Evolutionary conservation across 139 green algal species (phyloP).

Genomic region (Mychonastes homosphaera): DNA sequence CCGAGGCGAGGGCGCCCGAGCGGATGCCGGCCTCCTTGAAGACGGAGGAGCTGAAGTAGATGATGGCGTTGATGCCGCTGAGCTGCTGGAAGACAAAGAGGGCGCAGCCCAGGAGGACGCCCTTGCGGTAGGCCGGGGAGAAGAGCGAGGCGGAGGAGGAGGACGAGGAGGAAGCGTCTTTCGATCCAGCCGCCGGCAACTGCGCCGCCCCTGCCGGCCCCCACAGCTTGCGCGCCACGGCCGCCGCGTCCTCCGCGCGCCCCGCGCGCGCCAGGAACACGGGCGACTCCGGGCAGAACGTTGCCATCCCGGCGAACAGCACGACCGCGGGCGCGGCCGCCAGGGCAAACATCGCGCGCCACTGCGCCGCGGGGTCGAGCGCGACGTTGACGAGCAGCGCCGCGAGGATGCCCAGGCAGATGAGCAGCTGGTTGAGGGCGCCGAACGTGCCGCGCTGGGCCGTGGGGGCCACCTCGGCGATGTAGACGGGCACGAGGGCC

Average conservation of each 20-base stretch:
- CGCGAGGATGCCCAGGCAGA: slow-evolving; percentile 89
- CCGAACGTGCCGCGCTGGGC: slow-evolving; percentile 71
- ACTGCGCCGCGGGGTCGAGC: slow-evolving; percentile 51
- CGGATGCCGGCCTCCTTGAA: slow-evolving; percentile 81
- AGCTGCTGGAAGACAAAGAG: slow-evolving; percentile 94
- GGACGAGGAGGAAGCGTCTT: too few species aligned
- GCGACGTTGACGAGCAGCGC: slow-evolving; percentile 79
- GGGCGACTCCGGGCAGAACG: slow-evolving; percentile 74
- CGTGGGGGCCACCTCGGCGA: slow-evolving; percentile 79
- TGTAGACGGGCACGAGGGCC: slow-evolving; percentile 88
- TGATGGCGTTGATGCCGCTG: slow-evolving; percentile 87
- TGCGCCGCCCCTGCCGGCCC: slow-evolving; percentile 30
- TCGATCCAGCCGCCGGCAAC: slow-evolving; percentile 24
- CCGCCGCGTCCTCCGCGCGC: slow-evolving; percentile 37
- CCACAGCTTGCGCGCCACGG: slow-evolving; percentile 49
- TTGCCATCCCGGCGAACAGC: slow-evolving; percentile 61
- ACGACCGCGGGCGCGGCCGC: slow-evolving; percentile 52
- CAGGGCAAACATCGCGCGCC: slow-evolving; percentile 80
- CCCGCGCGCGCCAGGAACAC: slow-evolving; percentile 57
- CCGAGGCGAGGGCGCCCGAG: slow-evolving; percentile 72
- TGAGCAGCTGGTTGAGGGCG: slow-evolving; percentile 90
- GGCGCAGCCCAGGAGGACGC: slow-evolving; percentile 35
- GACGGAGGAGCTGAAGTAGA: slow-evolving; percentile 90
- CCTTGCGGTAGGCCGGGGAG: slow-evolving; percentile 21
- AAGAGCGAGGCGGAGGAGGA: too few species aligned